phyloP scores from a whole-genome alignment of 345 rosid genomes.

The Durio zibethinus region DNA sequence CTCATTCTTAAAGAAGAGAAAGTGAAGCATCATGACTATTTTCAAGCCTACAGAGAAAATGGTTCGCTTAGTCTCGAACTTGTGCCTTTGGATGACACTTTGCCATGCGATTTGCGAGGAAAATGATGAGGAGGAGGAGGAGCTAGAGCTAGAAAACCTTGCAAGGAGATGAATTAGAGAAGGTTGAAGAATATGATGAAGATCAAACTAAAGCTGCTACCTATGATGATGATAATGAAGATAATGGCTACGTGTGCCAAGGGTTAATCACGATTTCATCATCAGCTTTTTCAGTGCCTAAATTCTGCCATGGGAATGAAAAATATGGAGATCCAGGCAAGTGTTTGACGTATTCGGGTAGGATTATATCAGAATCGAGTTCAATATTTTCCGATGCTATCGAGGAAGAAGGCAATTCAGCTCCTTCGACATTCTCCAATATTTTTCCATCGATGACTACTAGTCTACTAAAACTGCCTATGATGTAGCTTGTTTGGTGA shows the following conservation, averaged over 20 bases:
- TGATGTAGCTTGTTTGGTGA: neutral
- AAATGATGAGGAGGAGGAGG: neutral
- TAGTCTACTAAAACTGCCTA: neutral
- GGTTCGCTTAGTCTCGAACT: conserved; percentile 44
- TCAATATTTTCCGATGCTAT: neutral
- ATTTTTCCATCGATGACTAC: neutral
- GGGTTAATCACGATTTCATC: neutral
- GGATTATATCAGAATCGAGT: neutral
- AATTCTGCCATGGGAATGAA: conserved; percentile 2
- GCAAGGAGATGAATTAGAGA: conserved; percentile 12
- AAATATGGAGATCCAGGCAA: conserved; percentile 16
- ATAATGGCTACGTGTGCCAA: neutral
- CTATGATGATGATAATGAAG: neutral
- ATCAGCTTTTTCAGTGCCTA: conserved; percentile 6
- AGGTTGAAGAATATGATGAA: conserved; percentile 12
- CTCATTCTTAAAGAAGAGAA: conserved; percentile 41
- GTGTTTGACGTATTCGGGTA: conserved; percentile 25
- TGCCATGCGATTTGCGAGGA: neutral
- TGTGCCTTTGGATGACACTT: conserved; percentile 32
- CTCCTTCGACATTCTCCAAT: neutral
- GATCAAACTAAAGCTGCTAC: conserved; percentile 2
- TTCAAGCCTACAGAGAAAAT: conserved; percentile 37
- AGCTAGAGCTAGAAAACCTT: conserved; percentile 9
- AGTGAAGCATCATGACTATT: conserved; percentile 42
- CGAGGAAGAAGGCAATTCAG: neutral